A percentile compares a stretch with the other conserved stretches of the same genome.
These are phyloP conservation scores for Dioscorea zingiberensis DNA, from an alignment of 106 monocot genomes.

Conservation along the genomic window DNA sequence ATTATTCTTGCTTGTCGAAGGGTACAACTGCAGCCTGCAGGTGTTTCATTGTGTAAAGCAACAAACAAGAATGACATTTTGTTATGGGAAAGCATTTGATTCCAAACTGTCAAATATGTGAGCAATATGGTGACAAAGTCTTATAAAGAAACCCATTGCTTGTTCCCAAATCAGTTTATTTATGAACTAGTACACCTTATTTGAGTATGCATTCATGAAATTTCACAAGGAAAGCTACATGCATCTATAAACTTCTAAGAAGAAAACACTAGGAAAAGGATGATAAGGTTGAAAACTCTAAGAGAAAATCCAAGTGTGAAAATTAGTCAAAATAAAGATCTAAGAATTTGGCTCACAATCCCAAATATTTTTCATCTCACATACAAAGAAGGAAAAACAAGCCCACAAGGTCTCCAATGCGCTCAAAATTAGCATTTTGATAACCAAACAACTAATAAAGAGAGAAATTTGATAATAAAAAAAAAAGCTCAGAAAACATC, in stretches of 20 bases:
- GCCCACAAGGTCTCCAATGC: background rate
- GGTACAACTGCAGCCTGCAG: background rate
- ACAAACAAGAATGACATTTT: background rate
- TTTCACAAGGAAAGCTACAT: too few relatives aligned
- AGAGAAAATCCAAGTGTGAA: too few relatives aligned
- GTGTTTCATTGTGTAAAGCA: background rate
- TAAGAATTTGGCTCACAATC: too few relatives aligned
- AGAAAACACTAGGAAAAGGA: too few relatives aligned
- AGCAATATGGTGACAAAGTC: background rate
- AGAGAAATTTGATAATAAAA: background rate
- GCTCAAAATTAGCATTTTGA: background rate
- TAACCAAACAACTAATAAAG: background rate
- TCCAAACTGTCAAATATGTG: background rate
- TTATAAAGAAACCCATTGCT: too few relatives aligned
- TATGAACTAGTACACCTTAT: background rate
- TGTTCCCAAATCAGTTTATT: background rate
- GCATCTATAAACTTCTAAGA: too few relatives aligned
- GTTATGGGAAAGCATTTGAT: constrained; percentile 1
- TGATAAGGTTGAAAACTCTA: too few relatives aligned
- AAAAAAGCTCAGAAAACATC: background rate
- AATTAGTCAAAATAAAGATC: too few relatives aligned
- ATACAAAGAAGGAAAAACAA: background rate
- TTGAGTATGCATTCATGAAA: background rate
- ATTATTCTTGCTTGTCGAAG: constrained; percentile 4
- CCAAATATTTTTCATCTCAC: too few relatives aligned